Conservation (phyloP, 2,329 filamentous ascomycete genomes). For the Blastomyces parvus region DNA sequence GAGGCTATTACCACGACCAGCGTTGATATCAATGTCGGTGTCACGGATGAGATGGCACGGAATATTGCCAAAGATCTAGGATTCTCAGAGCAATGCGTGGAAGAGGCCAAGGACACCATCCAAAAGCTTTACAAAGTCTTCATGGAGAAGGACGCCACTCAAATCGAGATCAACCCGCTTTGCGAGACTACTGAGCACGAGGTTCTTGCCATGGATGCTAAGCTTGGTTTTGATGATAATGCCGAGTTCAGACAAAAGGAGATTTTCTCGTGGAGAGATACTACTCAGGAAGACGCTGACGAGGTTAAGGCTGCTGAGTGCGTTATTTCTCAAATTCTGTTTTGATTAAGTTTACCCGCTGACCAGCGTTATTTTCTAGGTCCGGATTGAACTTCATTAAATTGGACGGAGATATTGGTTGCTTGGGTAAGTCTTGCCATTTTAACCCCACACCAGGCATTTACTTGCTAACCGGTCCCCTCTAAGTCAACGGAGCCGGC, state of each 20-base stretch:
- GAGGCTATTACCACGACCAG: slow-evolving; percentile 90
- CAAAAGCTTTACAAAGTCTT: slow-evolving; percentile 99
- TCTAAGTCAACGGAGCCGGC: slow-evolving; percentile 86
- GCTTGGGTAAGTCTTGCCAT: slow-evolving; percentile 47
- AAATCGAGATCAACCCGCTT: slow-evolving; percentile 99
- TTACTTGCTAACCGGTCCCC: neutral
- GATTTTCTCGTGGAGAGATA: slow-evolving; percentile 86
- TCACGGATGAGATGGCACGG: slow-evolving; percentile 88
- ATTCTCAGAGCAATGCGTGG: slow-evolving; percentile 95
- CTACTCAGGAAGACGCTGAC: slow-evolving; percentile 90
- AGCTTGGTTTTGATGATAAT: slow-evolving; percentile 98
- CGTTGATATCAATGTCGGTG: slow-evolving; percentile 87
- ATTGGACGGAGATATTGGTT: slow-evolving; percentile 97
- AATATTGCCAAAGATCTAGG: slow-evolving; percentile 85
- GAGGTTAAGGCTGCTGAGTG: slow-evolving; percentile 94
- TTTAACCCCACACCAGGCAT: neutral
- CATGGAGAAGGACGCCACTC: slow-evolving; percentile 94
- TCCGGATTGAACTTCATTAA: slow-evolving; percentile 98
- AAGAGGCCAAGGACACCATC: slow-evolving; percentile 90
- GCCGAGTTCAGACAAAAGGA: slow-evolving; percentile 98
- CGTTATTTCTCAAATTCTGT: slow-evolving; percentile 14
- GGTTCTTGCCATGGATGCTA: slow-evolving; percentile 98
- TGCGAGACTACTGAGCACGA: slow-evolving; percentile 97
- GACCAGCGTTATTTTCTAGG: slow-evolving; percentile 20
- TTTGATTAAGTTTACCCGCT: neutral